These are phyloP conservation scores for Penstemon eatonii DNA, from an alignment of 257 asterid species.

Conservation along the genomic window DNA sequence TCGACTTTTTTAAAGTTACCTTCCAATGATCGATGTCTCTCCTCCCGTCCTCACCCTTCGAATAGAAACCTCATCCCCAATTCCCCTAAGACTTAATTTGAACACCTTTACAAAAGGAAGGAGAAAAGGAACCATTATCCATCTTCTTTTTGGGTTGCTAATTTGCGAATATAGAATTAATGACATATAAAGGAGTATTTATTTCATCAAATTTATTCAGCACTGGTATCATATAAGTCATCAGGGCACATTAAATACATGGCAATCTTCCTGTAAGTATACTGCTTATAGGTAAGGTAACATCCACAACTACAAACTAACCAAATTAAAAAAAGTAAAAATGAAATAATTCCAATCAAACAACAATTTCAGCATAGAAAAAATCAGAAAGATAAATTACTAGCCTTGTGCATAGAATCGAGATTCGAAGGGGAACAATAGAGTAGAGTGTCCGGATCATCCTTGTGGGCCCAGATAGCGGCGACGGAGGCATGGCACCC, in stretches of 20 bases:
- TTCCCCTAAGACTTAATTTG: too few species aligned
- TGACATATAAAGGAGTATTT: too few species aligned
- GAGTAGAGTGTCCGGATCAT: slow-evolving; percentile 58
- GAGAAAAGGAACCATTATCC: too few species aligned
- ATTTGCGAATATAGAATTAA: too few species aligned
- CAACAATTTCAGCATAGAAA: background rate
- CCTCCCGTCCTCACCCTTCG: too few species aligned
- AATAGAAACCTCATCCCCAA: too few species aligned
- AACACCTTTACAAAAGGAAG: too few species aligned
- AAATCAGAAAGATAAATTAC: slow-evolving; percentile 4
- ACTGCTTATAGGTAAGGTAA: background rate
- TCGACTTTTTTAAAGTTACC: too few species aligned
- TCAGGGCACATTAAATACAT: background rate
- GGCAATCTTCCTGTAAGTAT: background rate
- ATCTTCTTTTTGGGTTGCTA: too few species aligned
- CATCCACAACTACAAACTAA: background rate
- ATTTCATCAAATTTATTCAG: background rate
- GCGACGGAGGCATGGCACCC: slow-evolving; percentile 99
- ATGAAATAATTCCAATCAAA: background rate
- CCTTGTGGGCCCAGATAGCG: slow-evolving; percentile 73
- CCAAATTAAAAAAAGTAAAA: background rate
- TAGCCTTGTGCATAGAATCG: slow-evolving; percentile 87
- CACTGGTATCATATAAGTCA: background rate
- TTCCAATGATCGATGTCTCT: too few species aligned
- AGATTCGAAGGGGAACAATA: slow-evolving; percentile 74